These are phyloP conservation scores for Chimonanthus praecox DNA, from an alignment of 164 flowering plant species.

Conservation along the genomic window DNA sequence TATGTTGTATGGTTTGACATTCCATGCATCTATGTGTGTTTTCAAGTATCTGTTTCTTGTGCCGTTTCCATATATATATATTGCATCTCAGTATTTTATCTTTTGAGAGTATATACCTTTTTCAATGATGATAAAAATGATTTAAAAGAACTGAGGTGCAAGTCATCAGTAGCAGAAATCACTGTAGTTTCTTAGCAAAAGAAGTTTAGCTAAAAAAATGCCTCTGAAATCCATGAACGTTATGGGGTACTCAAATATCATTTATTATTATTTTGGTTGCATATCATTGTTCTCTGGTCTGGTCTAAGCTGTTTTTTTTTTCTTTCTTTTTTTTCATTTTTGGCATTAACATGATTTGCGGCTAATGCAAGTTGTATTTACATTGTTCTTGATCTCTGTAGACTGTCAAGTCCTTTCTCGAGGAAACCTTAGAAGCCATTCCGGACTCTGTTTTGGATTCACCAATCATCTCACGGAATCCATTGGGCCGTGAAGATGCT, in stretches of 20 bases:
- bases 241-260: neutral
- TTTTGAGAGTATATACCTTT: no score
- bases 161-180: neutral
- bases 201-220: neutral
- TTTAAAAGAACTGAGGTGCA: neutral
- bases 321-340: neutral
- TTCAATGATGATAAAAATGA: no score
- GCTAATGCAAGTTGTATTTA: neutral
- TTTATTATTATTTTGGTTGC: neutral
- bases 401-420: conserved; percentile 73
- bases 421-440: conserved; percentile 72
- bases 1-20: no score
- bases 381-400: conserved; percentile 20
- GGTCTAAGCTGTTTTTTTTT: no score
- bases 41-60: neutral
- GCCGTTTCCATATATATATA: neutral
- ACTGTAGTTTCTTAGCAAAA: no score
- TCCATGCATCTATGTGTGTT: neutral
- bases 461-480: conserved; percentile 32
- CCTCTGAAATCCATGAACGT: neutral
- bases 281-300: no score
- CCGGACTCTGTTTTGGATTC: conserved; percentile 80
- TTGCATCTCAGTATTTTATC: neutral
- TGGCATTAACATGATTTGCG: neutral
- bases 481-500: conserved; percentile 32